A percentile compares a stretch with the other conserved stretches of the same genome.
phyloP scores from a whole-genome alignment of 2,329 filamentous ascomycete genomes.

The Aspergillus viridinutans region DNA sequence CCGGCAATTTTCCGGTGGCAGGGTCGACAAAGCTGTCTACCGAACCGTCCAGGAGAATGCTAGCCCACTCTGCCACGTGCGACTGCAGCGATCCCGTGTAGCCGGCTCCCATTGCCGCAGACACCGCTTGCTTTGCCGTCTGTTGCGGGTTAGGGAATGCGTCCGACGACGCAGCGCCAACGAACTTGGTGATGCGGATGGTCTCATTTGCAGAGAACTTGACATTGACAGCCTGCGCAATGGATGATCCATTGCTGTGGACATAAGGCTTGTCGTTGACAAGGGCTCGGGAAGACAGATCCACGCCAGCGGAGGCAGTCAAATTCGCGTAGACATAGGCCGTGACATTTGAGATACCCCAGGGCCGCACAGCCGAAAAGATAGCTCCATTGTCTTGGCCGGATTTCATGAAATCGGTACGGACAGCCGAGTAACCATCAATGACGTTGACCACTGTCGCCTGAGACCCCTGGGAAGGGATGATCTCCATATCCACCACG shows the following conservation, averaged over 20 bases:
- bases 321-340: conserved; percentile 54
- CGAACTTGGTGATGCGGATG: conserved; percentile 60
- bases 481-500: conserved; percentile 57
- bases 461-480: conserved; percentile 49
- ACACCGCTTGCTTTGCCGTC: conserved; percentile 54
- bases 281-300: conserved; percentile 40
- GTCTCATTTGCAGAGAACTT: conserved; percentile 50
- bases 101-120: conserved; percentile 48
- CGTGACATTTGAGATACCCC: conserved; percentile 58
- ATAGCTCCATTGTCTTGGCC: conserved; percentile 55
- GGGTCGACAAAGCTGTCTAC: conserved; percentile 61
- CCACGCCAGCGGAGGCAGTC: conserved; percentile 35
- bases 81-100: conserved; percentile 53
- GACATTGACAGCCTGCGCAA: conserved; percentile 58
- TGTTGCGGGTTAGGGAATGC: conserved; percentile 57
- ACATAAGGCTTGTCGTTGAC: conserved; percentile 48
- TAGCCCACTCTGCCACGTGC: conserved; percentile 60
- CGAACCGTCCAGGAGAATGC: conserved; percentile 56
- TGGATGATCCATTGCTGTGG: conserved; percentile 57
- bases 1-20: conserved; percentile 53
- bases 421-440: conserved; percentile 64
- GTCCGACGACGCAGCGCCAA: conserved; percentile 66
- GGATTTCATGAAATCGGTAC: conserved; percentile 57
- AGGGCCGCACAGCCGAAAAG: conserved; percentile 61
- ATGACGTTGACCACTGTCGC: conserved; percentile 63